Base-by-base conservation (phyloP, 108 stramenopile genomes). In the Nannochloropsis salina region DNA sequence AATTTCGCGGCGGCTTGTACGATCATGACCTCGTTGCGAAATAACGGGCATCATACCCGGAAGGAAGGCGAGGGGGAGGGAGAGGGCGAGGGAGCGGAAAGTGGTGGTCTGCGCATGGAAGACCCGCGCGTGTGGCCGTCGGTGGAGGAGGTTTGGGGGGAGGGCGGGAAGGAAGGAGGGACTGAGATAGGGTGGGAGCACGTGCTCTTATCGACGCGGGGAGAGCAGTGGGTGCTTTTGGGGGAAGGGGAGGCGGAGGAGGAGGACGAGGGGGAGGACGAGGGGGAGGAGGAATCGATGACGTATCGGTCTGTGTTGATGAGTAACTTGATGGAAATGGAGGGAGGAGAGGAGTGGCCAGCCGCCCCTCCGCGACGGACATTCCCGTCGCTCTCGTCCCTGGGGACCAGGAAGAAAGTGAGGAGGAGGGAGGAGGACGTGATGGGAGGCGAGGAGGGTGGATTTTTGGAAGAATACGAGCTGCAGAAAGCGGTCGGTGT, bases 101-200 rank as follows among this genome's bases (percentile, higher is more conserved):
- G 31, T 31, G 31, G 31, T 31, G 61, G 61, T 15, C 61, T 74
- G 61, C 15, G 61, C 20, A n/a, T 3, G 6, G 61, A 74, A 2
- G 61, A 74, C n/a, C 61, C 61, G 61, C 15, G 15, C 20, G 61
- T 74, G 20, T 74, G 61, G 61, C 61, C 61, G 61, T 74, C 61
- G 61, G 61, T 74, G 61, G 61, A 74, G 61, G 61, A 74, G 61
- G 61, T 74, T n/a, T n/a, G n/a, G n/a, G n/a, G n/a, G n/a, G n/a
- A n/a, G n/a, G n/a, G n/a, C n/a, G n/a, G n/a, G n/a, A n/a, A 51
- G 12, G 47, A 51, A 51, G 47, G 47, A 11, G 47, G 47, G 47
- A 12, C 10, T 9, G 47, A 51, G 47, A 12, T 11, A 51, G 47
- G 47, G 12, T 51, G 47, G 47, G 47, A 51, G 47, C 47, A 51